A percentile compares a stretch with the other conserved stretches of the same genome.
phyloP scores from a whole-genome alignment of 495 filamentous ascomycete species.

The Venustampulla echinocandica region DNA sequence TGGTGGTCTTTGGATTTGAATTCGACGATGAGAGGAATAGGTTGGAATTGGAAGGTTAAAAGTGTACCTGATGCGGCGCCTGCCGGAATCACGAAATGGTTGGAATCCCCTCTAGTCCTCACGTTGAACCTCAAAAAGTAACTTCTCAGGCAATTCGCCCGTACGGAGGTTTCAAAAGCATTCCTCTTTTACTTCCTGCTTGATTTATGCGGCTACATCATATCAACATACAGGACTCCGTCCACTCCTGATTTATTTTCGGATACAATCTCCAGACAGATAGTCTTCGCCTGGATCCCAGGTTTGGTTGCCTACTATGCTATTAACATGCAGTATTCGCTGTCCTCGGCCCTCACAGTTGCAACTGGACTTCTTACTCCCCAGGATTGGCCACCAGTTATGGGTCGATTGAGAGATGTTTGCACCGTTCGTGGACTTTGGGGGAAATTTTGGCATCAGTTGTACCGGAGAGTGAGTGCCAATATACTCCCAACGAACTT shows the following conservation, averaged over 20 bases:
- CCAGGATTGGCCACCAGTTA: conserved; percentile 13
- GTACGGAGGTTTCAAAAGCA: not conserved
- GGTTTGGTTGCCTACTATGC: not conserved
- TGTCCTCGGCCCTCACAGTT: conserved; percentile 3
- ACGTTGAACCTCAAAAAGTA: not conserved
- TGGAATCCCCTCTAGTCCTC: not conserved
- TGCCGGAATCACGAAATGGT: conserved; percentile 3
- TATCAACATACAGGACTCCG: not conserved
- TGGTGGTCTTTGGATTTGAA: conserved; percentile 11
- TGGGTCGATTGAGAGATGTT: conserved; percentile 10
- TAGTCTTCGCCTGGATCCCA: conserved; percentile 1
- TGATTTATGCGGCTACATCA: conserved; percentile 4
- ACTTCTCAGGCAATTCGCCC: conserved; percentile 4
- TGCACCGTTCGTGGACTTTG: conserved; percentile 7
- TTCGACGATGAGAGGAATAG: conserved; percentile 16
- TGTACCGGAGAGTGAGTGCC: conserved; percentile 5
- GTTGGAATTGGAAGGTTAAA: conserved; percentile 25
- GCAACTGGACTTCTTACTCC: conserved; percentile 2
- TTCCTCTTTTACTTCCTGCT: conserved; percentile 7
- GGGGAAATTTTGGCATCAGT: conserved; percentile 18
- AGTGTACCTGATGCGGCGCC: conserved; percentile 12
- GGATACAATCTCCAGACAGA: not conserved
- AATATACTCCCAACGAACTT: not conserved
- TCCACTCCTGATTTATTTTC: conserved; percentile 3
- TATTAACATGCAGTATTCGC: conserved; percentile 9